These are phyloP conservation scores for Linum usitatissimum DNA, from an alignment of 345 rosid species.

Conservation along the genomic window DNA sequence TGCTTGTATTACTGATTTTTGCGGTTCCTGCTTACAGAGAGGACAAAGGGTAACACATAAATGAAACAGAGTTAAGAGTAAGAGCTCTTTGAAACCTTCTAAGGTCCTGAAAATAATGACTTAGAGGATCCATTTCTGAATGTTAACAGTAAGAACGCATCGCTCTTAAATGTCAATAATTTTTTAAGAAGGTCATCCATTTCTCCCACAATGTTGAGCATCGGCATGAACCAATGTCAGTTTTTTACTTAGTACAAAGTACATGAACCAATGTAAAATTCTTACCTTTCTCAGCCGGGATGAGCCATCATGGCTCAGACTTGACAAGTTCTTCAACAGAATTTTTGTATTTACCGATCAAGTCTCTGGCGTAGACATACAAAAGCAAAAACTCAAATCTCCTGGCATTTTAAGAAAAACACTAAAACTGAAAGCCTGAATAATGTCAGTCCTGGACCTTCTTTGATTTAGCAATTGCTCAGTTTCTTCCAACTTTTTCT, in stretches of 20 bases:
- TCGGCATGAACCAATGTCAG: background rate
- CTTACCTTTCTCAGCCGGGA: background rate
- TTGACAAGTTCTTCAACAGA: conserved; percentile 54
- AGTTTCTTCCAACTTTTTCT: conserved; percentile 55
- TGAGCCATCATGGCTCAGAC: conserved; percentile 33
- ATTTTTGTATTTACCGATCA: conserved; percentile 45
- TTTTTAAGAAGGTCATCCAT: background rate
- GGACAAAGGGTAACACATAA: too few species aligned
- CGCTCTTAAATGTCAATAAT: too few species aligned
- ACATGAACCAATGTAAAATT: too few species aligned
- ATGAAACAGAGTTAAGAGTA: too few species aligned
- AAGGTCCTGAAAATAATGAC: too few species aligned
- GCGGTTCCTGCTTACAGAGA: too few species aligned
- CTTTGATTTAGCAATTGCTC: conserved; percentile 46
- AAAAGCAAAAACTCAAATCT: background rate
- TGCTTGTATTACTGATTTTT: too few species aligned
- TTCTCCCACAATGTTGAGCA: background rate
- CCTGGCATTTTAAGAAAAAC: background rate
- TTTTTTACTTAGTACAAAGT: background rate
- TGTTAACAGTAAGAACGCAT: too few species aligned
- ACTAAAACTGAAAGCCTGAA: background rate
- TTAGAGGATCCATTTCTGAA: too few species aligned
- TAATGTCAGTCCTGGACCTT: conserved; percentile 25
- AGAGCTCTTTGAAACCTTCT: too few species aligned
- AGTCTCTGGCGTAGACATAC: conserved; percentile 37